Base-by-base conservation (phyloP, 1,139 yeast genomes). In the Yamadazyma sp. region DNA sequence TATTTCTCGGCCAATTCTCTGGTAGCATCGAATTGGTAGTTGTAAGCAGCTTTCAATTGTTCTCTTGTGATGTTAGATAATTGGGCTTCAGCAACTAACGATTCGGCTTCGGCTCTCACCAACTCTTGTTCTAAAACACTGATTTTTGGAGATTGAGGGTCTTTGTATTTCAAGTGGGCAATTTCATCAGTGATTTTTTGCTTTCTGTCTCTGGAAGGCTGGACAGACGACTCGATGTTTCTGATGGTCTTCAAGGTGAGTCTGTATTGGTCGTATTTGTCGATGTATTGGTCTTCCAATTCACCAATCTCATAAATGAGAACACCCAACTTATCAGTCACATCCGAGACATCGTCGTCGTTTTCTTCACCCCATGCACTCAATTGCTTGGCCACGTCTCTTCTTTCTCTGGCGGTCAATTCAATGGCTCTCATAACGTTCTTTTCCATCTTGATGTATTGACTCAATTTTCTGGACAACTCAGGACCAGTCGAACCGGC, bases 61-160 rank as follows among this genome's bases (percentile, higher is more conserved):
- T 92, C 96, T 69, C 98, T 86, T 54, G 98, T 92, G 69, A 92
- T 92, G 76, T 92, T 92, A 48, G 96, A 87, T 64, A 92, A 81
- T 77, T 92, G 98, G 41, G 98, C 98, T 75, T 92, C 98, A 45
- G 98, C 98, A 56, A 92, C 98, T 58, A 92, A 81, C 38, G 96
- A 88, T 74, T 92, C 98, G 53, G 98, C 98, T 75, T 92, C 98
- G 38, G 98, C 97, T 70, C 98, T 86, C 51, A 92, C 98, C 65
- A 92, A 80, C 73, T 92, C 98, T 74, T 92, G 98, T 77, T 92
- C 98, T 64, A 92, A 80, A 41, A 91, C 89, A 49, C 88, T 81
- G 53, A 92, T 87, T 77, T 88, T 91, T 68, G 96, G 96, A 42
- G 96, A 87, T 71, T 87, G 87, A 48, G 98, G 98, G 70, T 92